Evolutionary conservation across 2,329 filamentous ascomycete species (phyloP).

Genomic region (Colletotrichum sp.): DNA sequence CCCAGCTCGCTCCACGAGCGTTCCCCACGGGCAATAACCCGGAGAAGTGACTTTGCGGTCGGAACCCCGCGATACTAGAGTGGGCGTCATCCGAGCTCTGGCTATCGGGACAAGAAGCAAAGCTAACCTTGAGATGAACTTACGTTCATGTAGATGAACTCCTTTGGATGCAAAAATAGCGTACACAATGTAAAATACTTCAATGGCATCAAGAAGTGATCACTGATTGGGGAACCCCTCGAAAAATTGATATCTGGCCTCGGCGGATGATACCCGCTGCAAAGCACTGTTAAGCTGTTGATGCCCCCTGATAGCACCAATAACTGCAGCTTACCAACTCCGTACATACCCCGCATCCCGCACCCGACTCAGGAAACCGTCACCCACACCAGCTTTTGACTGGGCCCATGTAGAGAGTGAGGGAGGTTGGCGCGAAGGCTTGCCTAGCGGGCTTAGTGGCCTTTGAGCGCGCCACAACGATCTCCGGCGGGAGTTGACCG

Average conservation of each 20-base stretch:
- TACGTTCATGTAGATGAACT: background rate
- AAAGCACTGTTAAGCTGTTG: background rate
- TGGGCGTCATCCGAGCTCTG: background rate
- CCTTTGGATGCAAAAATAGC: background rate
- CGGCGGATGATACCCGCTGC: background rate
- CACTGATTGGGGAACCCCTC: background rate
- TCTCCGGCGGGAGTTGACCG: background rate
- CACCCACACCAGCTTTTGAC: background rate
- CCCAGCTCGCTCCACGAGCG: background rate
- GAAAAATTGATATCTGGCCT: background rate
- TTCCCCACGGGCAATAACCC: conserved; percentile 15
- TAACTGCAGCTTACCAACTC: background rate
- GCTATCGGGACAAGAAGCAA: background rate
- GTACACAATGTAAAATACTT: no score
- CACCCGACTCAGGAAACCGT: background rate
- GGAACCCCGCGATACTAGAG: conserved; percentile 5
- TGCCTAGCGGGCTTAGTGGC: background rate
- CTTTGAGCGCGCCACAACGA: background rate
- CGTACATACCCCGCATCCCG: background rate
- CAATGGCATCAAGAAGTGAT: background rate
- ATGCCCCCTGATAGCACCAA: background rate
- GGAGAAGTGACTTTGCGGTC: background rate
- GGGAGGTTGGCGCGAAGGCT: background rate
- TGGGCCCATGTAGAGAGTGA: background rate
- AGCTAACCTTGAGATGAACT: background rate